Evolutionary conservation across 345 rosid genomes (phyloP).

Genomic region (Rhizophora apiculata): DNA sequence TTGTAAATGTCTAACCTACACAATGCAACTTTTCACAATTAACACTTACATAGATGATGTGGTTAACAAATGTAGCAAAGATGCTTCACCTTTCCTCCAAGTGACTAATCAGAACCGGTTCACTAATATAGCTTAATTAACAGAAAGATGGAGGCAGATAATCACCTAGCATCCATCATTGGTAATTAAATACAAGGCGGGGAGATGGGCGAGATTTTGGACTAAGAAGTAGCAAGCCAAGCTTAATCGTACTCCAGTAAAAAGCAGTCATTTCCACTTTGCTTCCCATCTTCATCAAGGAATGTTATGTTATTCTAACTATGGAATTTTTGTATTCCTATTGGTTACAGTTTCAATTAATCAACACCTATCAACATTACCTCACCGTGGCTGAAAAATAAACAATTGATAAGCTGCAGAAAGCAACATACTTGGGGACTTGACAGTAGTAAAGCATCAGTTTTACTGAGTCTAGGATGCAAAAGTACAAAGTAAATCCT

Average conservation of each 20-base stretch:
- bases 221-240: neutral
- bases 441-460: slow-evolving; percentile 70
- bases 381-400: neutral
- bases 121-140: neutral
- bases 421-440: slow-evolving; percentile 67
- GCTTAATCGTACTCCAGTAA: too few relatives aligned
- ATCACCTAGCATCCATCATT: too few relatives aligned
- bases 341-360: neutral
- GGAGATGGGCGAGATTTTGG: neutral
- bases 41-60: too few relatives aligned
- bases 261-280: too few relatives aligned
- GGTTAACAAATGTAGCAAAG: neutral
- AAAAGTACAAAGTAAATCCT: slow-evolving; percentile 93
- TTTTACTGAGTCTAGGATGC: slow-evolving; percentile 77
- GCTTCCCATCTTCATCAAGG: neutral
- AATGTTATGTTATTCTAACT: neutral
- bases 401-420: neutral
- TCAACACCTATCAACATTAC: too few relatives aligned
- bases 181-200: too few relatives aligned
- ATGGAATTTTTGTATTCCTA: neutral
- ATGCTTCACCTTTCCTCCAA: neutral
- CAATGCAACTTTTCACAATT: too few relatives aligned
- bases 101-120: neutral
- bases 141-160: too few relatives aligned
- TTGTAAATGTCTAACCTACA: too few relatives aligned